These are phyloP conservation scores for Cercophora samala DNA, from an alignment of 495 filamentous ascomycete genomes.

Conservation along the genomic window DNA sequence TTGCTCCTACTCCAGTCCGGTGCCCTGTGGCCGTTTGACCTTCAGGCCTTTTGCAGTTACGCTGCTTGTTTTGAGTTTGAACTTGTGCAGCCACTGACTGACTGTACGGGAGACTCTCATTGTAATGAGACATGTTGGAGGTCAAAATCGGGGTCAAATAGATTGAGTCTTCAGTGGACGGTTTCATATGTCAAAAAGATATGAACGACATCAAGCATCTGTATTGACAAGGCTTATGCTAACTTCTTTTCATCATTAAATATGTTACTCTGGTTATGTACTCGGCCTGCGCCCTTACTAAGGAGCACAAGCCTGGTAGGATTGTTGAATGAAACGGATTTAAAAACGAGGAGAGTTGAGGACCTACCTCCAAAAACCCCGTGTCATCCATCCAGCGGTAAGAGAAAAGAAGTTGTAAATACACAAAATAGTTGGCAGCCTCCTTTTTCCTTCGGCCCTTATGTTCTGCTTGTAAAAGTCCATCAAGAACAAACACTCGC, in stretches of 20 bases:
- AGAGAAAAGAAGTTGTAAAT: not conserved
- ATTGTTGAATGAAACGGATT: not conserved
- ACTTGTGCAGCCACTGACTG: too few relatives aligned
- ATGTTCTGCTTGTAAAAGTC: not conserved
- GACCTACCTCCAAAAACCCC: conserved; percentile 5
- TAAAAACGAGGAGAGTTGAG: not conserved
- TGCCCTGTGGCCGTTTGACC: not conserved
- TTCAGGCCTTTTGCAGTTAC: not conserved
- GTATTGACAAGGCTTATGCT: not conserved
- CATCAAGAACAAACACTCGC: not conserved
- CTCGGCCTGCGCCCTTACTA: not conserved
- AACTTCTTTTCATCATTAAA: not conserved
- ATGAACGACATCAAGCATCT: too few relatives aligned
- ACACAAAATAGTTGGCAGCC: not conserved
- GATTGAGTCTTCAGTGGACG: too few relatives aligned
- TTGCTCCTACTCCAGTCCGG: too few relatives aligned
- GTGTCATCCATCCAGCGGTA: not conserved
- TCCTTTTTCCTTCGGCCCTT: not conserved
- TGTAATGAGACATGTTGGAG: too few relatives aligned
- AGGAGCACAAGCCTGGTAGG: not conserved
- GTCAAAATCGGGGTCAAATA: too few relatives aligned
- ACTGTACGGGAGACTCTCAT: too few relatives aligned
- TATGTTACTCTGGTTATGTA: not conserved
- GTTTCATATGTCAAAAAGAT: too few relatives aligned
- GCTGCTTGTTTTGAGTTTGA: not conserved